phyloP scores from a whole-genome alignment of 2,329 filamentous ascomycete genomes.

The Stagonosporopsis chrysanthemi region DNA sequence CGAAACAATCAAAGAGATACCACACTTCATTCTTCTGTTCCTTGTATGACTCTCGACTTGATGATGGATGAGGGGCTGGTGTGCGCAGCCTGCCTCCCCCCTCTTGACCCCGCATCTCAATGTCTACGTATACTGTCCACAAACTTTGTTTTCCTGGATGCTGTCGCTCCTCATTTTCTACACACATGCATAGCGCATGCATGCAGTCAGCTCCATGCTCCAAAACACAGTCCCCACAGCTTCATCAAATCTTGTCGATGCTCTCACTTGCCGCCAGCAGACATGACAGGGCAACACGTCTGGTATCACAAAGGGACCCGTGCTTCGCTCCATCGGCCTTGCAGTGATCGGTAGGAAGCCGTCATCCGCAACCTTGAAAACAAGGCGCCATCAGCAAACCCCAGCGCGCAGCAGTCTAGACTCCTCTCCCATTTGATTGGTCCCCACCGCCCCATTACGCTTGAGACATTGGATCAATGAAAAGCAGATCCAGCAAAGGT shows the following conservation, averaged over 20 bases:
- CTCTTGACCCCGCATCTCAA: slow-evolving; percentile 14
- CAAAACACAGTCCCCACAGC: neutral
- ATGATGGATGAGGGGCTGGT: neutral
- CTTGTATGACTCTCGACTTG: neutral
- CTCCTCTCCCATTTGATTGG: slow-evolving; percentile 8
- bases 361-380: slow-evolving; percentile 6
- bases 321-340: neutral
- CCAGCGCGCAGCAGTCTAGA: slow-evolving; percentile 12
- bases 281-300: neutral
- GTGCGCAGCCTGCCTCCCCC: neutral
- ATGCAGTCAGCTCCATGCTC: slow-evolving; percentile 13
- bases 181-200: slow-evolving; percentile 4
- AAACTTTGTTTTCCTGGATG: slow-evolving; percentile 6
- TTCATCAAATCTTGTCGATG: slow-evolving; percentile 1
- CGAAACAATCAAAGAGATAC: slow-evolving; percentile 17
- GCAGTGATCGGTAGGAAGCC: slow-evolving; percentile 18
- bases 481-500: too few relatives aligned
- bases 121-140: neutral
- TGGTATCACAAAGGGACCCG: slow-evolving; percentile 2
- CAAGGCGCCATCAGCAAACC: slow-evolving; percentile 6
- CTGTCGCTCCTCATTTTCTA: slow-evolving; percentile 7
- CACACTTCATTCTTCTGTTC: neutral
- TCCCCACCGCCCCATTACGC: slow-evolving; percentile 16
- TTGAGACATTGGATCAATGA: slow-evolving; percentile 13
- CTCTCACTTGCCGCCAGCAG: slow-evolving; percentile 1